A percentile compares a stretch with the other conserved stretches of the same genome.
Evolutionary conservation across 768 basidiomycete species (phyloP).

Genomic region (Boletus huronensis): DNA sequence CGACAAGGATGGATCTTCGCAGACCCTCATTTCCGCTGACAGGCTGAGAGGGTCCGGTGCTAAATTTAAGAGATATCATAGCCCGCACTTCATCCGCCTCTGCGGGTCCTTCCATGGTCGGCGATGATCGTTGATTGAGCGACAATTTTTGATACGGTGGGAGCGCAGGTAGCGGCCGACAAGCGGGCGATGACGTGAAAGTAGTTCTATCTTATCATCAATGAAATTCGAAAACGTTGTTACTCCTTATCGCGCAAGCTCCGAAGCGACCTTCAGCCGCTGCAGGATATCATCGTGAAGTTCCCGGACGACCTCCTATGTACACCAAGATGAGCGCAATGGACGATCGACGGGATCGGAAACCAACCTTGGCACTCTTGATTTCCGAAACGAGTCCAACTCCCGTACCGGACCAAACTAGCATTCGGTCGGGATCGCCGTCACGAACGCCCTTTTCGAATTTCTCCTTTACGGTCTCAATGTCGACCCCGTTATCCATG

Average conservation of each 20-base stretch:
- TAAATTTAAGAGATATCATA: constrained; percentile 7
- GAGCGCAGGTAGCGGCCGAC: constrained; percentile 8
- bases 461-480: constrained; percentile 41
- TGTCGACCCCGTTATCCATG: constrained; percentile 44
- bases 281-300: constrained; percentile 45
- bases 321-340: constrained; percentile 4
- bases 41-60: constrained; percentile 3
- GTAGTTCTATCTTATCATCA: constrained; percentile 15
- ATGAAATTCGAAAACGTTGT: constrained; percentile 19
- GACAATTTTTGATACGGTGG: constrained; percentile 16
- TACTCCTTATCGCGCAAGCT: constrained; percentile 20
- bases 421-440: constrained; percentile 47
- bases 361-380: constrained; percentile 37
- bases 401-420: constrained; percentile 69
- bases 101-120: constrained; percentile 3
- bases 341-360: background rate
- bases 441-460: constrained; percentile 44
- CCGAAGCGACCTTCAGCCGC: constrained; percentile 31
- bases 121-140: constrained; percentile 3
- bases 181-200: constrained; percentile 3
- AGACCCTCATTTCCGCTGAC: constrained; percentile 14
- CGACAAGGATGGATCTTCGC: background rate
- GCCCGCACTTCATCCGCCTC: constrained; percentile 7
- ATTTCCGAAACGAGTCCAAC: constrained; percentile 53
- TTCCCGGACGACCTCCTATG: constrained; percentile 54